phyloP scores from a whole-genome alignment of 2,329 filamentous ascomycete species.

The Dothistroma septosporum region DNA sequence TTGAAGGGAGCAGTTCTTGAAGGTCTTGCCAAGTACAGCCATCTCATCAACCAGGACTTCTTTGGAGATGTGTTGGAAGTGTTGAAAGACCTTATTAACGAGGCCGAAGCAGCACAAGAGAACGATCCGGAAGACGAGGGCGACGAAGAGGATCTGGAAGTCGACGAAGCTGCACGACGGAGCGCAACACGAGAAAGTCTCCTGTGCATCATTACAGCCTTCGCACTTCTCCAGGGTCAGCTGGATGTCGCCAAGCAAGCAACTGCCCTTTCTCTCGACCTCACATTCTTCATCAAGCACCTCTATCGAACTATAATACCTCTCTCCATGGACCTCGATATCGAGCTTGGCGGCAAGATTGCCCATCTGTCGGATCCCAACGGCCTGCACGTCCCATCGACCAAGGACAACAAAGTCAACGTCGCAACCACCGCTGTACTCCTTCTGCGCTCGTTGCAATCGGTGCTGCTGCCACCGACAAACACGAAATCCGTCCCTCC shows the following conservation, averaged over 20 bases:
- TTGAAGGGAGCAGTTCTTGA: slow-evolving; percentile 97
- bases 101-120: slow-evolving; percentile 53
- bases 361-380: slow-evolving; percentile 55
- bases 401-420: slow-evolving; percentile 66
- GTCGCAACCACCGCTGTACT: slow-evolving; percentile 92
- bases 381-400: slow-evolving; percentile 54
- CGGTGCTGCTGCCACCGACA: slow-evolving; percentile 71
- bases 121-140: slow-evolving; percentile 44
- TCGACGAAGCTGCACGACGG: slow-evolving; percentile 49
- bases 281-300: slow-evolving; percentile 91
- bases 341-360: slow-evolving; percentile 74
- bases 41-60: slow-evolving; percentile 98
- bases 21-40: slow-evolving; percentile 86
- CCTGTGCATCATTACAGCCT: slow-evolving; percentile 92
- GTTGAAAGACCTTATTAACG: slow-evolving; percentile 82
- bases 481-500: slow-evolving; percentile 73
- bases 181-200: slow-evolving; percentile 82
- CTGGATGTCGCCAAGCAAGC: slow-evolving; percentile 77
- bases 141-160: slow-evolving; percentile 43
- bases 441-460: slow-evolving; percentile 78
- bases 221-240: slow-evolving; percentile 91
- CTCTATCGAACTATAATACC: slow-evolving; percentile 82
- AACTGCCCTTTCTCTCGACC: slow-evolving; percentile 76
- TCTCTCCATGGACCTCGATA: slow-evolving; percentile 74
- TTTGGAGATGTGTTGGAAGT: slow-evolving; percentile 95